Evolutionary conservation across 2,329 filamentous ascomycete genomes (phyloP), one percentile per base, ranked within the genome.

Genomic region (Claviceps digitariae): DNA sequence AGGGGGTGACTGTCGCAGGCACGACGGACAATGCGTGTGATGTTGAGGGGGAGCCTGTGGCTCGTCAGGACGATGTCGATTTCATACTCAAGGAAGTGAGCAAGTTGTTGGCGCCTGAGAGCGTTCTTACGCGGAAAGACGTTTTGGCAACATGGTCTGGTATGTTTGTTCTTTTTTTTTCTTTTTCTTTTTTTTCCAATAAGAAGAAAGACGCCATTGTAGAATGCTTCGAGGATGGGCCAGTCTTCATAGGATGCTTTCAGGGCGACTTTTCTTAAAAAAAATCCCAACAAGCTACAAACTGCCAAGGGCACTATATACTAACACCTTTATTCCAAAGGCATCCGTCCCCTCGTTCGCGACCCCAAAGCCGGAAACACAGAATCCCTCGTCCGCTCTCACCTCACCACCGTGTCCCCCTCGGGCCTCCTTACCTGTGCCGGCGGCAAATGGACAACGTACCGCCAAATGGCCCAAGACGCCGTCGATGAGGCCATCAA

Each of bases 361-460:
- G 87, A 93, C 65, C 87, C 87, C 56, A 84, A 88, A 62, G 86
- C 86, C 57, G 82, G 83, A 69, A 89, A 87, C 65, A 90, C 87
- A 21, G 84, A 91, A 67, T 87, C 87, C 50, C 81, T 91, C 50
- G 87, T 93, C 55, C 85, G 87, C 59, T 90, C 85, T 69, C 87
- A 93, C 64, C 76, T 93, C 51, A 79, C 91, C 59, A 85, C 85
- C 51, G 78, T 86, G 44, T 90, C 87, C 21, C 69, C 79, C 6
- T 86, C 86, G 1, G 87, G 86, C 15, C 77, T 93, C 17, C 72
- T 93, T 59, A 91, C 87, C 51, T 89, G 86, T 67, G 86, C 86
- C 36, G 87, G 87, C 60, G 87, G 87, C 57, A 93, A 91, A 71
- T 91, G 87, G 87, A 93, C 87, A 6, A 93, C 87, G 12, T 93